A percentile compares a stretch with the other conserved stretches of the same genome.
phyloP scores from a whole-genome alignment of 805 yeast species.

The Cyberlindnera mrakii region DNA sequence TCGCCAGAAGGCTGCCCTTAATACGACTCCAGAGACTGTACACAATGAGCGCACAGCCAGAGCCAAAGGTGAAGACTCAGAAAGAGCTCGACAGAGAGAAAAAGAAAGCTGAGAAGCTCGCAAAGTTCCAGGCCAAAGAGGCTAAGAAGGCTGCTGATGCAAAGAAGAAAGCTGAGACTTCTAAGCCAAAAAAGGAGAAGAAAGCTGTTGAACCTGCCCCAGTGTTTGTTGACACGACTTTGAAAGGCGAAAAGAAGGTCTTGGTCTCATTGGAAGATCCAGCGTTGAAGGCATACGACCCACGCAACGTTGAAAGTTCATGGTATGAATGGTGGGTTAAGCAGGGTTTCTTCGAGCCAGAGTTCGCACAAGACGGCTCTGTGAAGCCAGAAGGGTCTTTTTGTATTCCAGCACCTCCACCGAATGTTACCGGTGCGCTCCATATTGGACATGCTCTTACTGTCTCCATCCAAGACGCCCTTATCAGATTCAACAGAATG shows the following conservation, averaged over 20 bases:
- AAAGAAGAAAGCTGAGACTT: slow-evolving; percentile 28
- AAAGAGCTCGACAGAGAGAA: slow-evolving; percentile 83
- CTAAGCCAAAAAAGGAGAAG: slow-evolving; percentile 62
- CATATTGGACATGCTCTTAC: slow-evolving; percentile 99
- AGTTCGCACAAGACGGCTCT: slow-evolving; percentile 67
- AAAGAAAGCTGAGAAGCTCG: slow-evolving; percentile 81
- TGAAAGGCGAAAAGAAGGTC: slow-evolving; percentile 85
- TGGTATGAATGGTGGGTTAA: slow-evolving; percentile 98
- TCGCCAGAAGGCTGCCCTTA: slow-evolving; percentile 3
- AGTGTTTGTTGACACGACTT: slow-evolving; percentile 80
- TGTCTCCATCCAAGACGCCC: slow-evolving; percentile 87
- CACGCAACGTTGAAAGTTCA: slow-evolving; percentile 87
- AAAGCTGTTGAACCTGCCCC: slow-evolving; percentile 72
- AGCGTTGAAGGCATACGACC: slow-evolving; percentile 89
- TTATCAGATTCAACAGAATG: slow-evolving; percentile 94
- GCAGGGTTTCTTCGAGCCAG: slow-evolving; percentile 84
- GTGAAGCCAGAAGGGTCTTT: slow-evolving; percentile 78
- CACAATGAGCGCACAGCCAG: slow-evolving; percentile 12
- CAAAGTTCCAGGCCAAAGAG: slow-evolving; percentile 80
- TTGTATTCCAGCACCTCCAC: slow-evolving; percentile 97
- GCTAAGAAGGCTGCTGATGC: slow-evolving; percentile 59
- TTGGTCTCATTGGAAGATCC: slow-evolving; percentile 87
- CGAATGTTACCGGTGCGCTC: slow-evolving; percentile 97
- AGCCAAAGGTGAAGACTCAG: slow-evolving; percentile 53
- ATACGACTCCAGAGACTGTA: slow-evolving; percentile 2